phyloP scores from a whole-genome alignment of 2,329 filamentous ascomycete genomes.

The Stagonosporopsis cucurbitacearum region DNA sequence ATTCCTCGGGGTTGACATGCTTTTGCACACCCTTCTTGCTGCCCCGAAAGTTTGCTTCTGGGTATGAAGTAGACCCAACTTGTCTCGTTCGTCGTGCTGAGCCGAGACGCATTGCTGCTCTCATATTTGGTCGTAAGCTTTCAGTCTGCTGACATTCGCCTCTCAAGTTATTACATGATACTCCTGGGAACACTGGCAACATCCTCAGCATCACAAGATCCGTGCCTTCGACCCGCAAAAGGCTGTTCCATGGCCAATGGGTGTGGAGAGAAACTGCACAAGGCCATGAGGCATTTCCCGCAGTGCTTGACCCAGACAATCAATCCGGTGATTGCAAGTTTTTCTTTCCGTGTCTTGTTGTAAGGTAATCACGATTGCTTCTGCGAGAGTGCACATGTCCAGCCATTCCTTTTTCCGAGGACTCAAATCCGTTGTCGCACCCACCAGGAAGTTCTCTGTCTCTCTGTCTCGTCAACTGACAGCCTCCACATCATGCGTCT shows the following conservation, averaged over 20 bases:
- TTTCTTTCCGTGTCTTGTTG: background rate
- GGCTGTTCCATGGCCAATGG: background rate
- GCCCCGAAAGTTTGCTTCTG: background rate
- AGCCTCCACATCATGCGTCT: background rate
- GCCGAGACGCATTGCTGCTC: background rate
- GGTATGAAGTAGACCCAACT: background rate
- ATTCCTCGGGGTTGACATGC: background rate
- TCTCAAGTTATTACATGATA: background rate
- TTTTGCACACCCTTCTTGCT: background rate
- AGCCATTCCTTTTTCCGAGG: background rate
- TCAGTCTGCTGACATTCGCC: slow-evolving; percentile 9
- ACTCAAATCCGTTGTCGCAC: background rate
- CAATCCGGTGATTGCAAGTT: background rate
- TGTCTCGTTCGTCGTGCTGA: background rate
- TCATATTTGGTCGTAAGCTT: background rate
- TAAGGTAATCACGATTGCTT: slow-evolving; percentile 10
- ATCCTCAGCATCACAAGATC: slow-evolving; percentile 6
- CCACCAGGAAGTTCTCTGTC: background rate
- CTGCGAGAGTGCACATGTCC: background rate
- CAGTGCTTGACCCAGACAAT: background rate
- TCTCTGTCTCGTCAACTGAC: background rate
- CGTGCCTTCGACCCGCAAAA: background rate
- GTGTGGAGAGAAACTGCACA: background rate
- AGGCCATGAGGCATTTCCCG: slow-evolving; percentile 2
- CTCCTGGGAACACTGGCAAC: background rate